Base-by-base conservation (phyloP, 257 asterid genomes). In the Scutellaria barbata region DNA sequence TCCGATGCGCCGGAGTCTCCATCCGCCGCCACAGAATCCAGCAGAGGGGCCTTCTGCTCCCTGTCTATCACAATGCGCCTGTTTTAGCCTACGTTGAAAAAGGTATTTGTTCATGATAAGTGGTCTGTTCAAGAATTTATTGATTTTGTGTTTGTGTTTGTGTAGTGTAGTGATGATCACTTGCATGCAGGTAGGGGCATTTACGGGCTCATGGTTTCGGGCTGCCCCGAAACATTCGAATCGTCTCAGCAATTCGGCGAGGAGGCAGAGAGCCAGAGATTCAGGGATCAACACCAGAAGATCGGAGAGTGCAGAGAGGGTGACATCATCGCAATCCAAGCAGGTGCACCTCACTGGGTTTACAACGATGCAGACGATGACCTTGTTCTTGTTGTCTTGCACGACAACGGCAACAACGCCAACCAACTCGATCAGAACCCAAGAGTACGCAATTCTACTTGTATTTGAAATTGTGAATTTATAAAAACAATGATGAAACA, bases 191-290 rank as follows among this genome's bases (percentile, higher is more conserved):
- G 96, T 6, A 53, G 63, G 79, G 96, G 88, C 7, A 64, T 81
- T 12, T 41, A 65, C 3, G 94, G 92, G 45, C 50, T 76, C 0
- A 0, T 78, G 83, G 2, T 80, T 6, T 84, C 95, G 45, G 95
- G 96, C 13, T 88, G 96, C 72, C 89, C 96, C 0, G 93, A 88
- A 61, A 88, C 97, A 0, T 90, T 64, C 79, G 92, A 85, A 37
- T 80, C 93, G 0, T 79, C 92, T 0, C 90, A 82, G 18, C 66
- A 63, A 71, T 25, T 52, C 0, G 43, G 42, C 22, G 77, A 75
- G 68, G 73, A 53, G 14, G 45, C 0, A 73, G 54, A 22, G 39
- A 67, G 82, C 10, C 75, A 69, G 69, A 77, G 74, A 8, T 81
- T 77, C 63, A 54, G 39, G 3, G 94, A 86, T 50, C 73, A 72